Evolutionary conservation across 2,329 filamentous ascomycete genomes (phyloP), one percentile per base, ranked within the genome.

Genomic region (Aspergillus sp.): DNA sequence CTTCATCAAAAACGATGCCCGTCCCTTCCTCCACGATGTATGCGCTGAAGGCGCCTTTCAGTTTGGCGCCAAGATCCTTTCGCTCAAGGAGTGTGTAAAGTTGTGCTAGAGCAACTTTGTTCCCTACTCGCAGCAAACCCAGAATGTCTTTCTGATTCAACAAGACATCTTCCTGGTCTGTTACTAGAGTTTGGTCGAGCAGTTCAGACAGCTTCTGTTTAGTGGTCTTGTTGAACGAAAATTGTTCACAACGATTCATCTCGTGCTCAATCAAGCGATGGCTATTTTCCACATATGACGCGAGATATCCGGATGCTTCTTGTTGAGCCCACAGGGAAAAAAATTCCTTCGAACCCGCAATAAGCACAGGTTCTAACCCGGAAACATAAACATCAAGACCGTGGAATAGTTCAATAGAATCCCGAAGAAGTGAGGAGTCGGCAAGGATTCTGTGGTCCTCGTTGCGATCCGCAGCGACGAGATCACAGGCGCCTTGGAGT

Each of bases 181-280:
- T 79, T 35, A 99, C 86, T 21, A 97, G 76, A 51, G 87, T 85
- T 3, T 84, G 77, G 68, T 97, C 90, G 2, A 95, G 85, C 24
- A 87, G 79, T 19, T 87, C 83, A 43, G 93, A 85, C 5, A 98
- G 78, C 63, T 88, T 86, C 64, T 88, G 85, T 72, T 91, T 90
- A 0, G 95, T 98, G 21, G 88, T 90, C 61, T 86, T 88, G 70
- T 96, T 91, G 45, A 99, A 82, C 58, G 90, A 89, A 75, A 90
- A 96, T 17, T 85, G 79, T 60, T 95, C 90, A 70, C 92, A 96
- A 39, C 93, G 84, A 58, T 83, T 76, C 64, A 89, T 84, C 74
- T 99, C 95, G 52, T 79, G 80, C 52, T 84, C 80, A 21, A 98
- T 85, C 31, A 97, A 79, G 44, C 77, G 78, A 60, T 89, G 83